Conservation (phyloP, 495 filamentous ascomycete genomes). For the Hypoxylon intermedium region DNA sequence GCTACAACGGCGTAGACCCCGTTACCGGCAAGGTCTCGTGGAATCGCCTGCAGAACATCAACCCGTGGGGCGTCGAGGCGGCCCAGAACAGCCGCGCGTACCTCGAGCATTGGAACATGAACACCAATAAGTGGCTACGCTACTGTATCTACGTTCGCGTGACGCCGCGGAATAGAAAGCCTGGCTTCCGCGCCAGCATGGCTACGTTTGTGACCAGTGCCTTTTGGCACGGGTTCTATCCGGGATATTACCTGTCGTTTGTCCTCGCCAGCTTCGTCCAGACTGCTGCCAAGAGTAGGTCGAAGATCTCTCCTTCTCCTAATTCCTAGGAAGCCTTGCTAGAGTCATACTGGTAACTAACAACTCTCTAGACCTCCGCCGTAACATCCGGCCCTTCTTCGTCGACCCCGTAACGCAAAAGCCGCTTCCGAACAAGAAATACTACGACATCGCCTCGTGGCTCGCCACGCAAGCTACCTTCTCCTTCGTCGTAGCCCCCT, state of each 20-base stretch:
- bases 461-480: conserved; percentile 83
- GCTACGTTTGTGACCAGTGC: conserved; percentile 93
- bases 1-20: conserved; percentile 90
- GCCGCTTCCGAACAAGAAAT: conserved; percentile 73
- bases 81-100: conserved; percentile 92
- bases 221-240: conserved; percentile 98
- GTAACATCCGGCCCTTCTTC: conserved; percentile 92
- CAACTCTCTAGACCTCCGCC: conserved; percentile 73
- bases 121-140: conserved; percentile 95
- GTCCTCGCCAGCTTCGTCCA: conserved; percentile 88
- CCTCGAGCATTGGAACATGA: conserved; percentile 95
- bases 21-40: conserved; percentile 82
- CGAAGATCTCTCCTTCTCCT: not conserved
- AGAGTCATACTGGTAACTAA: too few relatives aligned
- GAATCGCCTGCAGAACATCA: conserved; percentile 88
- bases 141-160: conserved; percentile 97
- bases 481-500: conserved; percentile 80
- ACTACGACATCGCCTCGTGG: conserved; percentile 85
- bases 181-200: conserved; percentile 92
- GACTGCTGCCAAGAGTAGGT: conserved; percentile 89
- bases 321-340: too few relatives aligned
- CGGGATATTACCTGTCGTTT: conserved; percentile 93
- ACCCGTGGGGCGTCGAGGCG: conserved; percentile 78
- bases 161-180: conserved; percentile 93
- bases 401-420: conserved; percentile 70